Base-by-base conservation (phyloP, 2,329 filamentous ascomycete genomes). In the Fusarium sp. region DNA sequence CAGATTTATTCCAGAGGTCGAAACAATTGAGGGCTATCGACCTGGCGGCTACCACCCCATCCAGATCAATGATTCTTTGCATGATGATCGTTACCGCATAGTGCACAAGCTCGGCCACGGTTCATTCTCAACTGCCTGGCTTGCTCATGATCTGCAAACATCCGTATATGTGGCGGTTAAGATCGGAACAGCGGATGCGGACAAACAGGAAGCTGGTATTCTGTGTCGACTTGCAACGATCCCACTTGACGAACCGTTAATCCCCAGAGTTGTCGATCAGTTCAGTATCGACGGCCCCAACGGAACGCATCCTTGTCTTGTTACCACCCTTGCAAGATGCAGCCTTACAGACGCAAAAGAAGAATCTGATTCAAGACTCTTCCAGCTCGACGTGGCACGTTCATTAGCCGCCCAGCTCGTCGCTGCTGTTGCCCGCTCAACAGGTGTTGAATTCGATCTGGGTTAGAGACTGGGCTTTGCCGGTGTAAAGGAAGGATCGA, bases 11-110 rank as follows among this genome's bases (percentile, higher is more conserved):
- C 56, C 72, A 24, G 68, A 65, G n/a, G 75, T 74, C 14, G 75
- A 76, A 40, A 56, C 20, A 7, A 61, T 71, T 2, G 53, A 67
- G 14, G 15, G 71, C 45, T 82, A 82, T 60, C 48, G 59, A 10
- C 69, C 67, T 3, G 78, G 79, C 6, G 79, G 79, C 13, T 82
- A 79, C 62, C 78, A 82, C 51, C 79, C 81, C 6, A 71, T 80
- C 13, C 65, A 71, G 15, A 74, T 82, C 15, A 78, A 75, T n/a
- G 76, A 82, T 32, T 67, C 50, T 6, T 77, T 83, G 65, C 46
- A 54, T 14, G 48, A 56, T 14, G 48, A 56, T 5, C 72, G 73
- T 30, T 77, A 76, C 57, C 50, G 56, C 4, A 52, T 76, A 26
- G 68, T 75, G 3, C 70, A 76, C 41, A 78, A 77, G 53, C 74